A percentile compares a stretch with the other conserved stretches of the same genome.
phyloP scores from a whole-genome alignment of 176 grass and related monocot genomes.

The Puccinellia tenuiflora region DNA sequence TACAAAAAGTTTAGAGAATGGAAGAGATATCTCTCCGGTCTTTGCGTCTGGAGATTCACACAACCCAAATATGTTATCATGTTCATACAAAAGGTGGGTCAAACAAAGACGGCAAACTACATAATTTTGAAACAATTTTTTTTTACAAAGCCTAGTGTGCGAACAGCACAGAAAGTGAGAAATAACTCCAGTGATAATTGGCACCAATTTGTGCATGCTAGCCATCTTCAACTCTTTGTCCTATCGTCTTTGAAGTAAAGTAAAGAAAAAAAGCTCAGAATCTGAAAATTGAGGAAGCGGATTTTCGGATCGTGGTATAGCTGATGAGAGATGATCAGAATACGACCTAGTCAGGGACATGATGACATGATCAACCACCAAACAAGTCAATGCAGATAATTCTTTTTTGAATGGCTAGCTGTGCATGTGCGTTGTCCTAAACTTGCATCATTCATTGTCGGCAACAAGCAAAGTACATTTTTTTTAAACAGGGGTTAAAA shows the following conservation, averaged over 20 bases:
- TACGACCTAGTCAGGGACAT: constrained; percentile 19
- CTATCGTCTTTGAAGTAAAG: not conserved
- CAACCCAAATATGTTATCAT: not conserved
- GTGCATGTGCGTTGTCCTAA: constrained; percentile 25
- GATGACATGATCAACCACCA: constrained; percentile 19
- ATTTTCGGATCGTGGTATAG: too few species aligned
- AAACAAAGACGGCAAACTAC: not conserved
- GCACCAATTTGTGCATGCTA: too few species aligned
- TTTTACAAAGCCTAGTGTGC: not conserved
- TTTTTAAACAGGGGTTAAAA: too few species aligned
- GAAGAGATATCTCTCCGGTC: not conserved
- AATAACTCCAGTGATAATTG: not conserved
- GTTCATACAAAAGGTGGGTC: not conserved
- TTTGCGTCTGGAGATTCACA: not conserved
- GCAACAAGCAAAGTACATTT: constrained; percentile 28
- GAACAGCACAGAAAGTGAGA: not conserved
- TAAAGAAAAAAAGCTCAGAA: not conserved
- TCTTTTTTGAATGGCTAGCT: constrained; percentile 33
- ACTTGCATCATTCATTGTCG: constrained; percentile 44
- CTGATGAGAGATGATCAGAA: not conserved
- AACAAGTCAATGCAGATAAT: constrained; percentile 26
- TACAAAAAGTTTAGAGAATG: not conserved
- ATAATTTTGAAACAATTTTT: not conserved
- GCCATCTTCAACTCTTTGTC: not conserved
- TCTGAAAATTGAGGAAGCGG: too few species aligned